phyloP scores from a whole-genome alignment of 192 early-diverging fungal species.

The Mortierella claussenii region DNA sequence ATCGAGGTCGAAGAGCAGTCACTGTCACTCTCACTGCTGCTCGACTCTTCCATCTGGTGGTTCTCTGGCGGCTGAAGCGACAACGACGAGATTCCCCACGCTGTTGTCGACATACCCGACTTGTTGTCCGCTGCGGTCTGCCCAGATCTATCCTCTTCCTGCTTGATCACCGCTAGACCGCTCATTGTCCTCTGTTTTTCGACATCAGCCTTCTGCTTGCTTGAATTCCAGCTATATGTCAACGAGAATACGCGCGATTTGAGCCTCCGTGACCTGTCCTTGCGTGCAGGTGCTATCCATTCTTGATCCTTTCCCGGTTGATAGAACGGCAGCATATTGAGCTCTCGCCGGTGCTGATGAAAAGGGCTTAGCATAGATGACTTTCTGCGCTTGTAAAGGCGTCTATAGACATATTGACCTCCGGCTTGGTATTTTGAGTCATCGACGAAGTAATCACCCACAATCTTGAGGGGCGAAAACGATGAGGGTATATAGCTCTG shows the following conservation, averaged over 20 bases:
- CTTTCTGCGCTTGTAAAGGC: conserved; percentile 35
- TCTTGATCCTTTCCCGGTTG: conserved; percentile 49
- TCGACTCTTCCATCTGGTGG: conserved; percentile 1
- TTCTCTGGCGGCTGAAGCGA: conserved; percentile 12
- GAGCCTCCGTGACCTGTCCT: conserved; percentile 5
- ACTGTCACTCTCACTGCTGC: conserved; percentile 31
- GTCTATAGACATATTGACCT: conserved; percentile 33
- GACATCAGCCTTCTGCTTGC: not conserved
- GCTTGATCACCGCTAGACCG: not conserved
- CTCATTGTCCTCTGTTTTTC: not conserved
- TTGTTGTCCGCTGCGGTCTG: not conserved
- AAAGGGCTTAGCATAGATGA: conserved; percentile 1
- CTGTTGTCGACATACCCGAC: not conserved
- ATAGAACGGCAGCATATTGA: conserved; percentile 38
- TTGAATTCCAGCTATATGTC: conserved; percentile 10
- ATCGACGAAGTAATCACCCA: conserved; percentile 39
- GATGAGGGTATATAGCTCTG: conserved; percentile 51
- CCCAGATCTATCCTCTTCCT: not conserved
- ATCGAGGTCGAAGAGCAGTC: conserved; percentile 23
- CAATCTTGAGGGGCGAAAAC: conserved; percentile 43
- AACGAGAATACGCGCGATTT: conserved; percentile 12
- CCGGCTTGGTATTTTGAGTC: conserved; percentile 48
- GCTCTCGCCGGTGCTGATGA: conserved; percentile 7
- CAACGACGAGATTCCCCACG: conserved; percentile 14
- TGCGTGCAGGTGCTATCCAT: conserved; percentile 28